Evolutionary conservation across 352 stramenopile species (phyloP).

Genomic region (Synura sp.): DNA sequence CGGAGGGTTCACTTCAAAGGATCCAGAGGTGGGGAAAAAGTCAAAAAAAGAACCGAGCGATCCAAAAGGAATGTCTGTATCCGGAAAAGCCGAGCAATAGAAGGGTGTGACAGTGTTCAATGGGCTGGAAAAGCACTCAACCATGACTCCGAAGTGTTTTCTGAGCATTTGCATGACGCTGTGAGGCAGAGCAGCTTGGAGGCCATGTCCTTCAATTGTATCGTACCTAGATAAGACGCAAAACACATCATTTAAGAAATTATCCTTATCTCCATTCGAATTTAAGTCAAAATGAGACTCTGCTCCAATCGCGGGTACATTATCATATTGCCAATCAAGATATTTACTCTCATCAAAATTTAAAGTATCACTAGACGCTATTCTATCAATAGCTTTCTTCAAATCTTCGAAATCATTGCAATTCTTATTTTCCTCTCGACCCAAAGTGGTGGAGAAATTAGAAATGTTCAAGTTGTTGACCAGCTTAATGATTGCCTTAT

Average conservation of each 20-base stretch:
- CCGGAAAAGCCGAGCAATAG: slow-evolving; percentile 80
- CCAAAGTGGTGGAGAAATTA: no score
- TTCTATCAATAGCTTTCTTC: no score
- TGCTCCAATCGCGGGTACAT: no score
- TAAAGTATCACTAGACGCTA: no score
- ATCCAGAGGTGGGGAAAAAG: slow-evolving; percentile 66
- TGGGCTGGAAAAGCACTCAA: slow-evolving; percentile 89
- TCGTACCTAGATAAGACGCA: slow-evolving; percentile 81
- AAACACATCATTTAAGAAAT: slow-evolving; percentile 70
- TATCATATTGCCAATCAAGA: no score
- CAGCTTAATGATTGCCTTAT: no score
- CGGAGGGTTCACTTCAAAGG: slow-evolving; percentile 88
- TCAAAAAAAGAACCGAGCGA: slow-evolving; percentile 87
- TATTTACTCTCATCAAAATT: no score
- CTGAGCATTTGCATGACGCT: slow-evolving; percentile 83
- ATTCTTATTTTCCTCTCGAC: no score
- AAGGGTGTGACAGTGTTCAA: slow-evolving; percentile 83
- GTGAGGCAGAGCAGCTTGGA: slow-evolving; percentile 78
- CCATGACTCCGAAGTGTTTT: slow-evolving; percentile 76
- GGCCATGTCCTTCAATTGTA: slow-evolving; percentile 80
- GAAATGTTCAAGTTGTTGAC: no score
- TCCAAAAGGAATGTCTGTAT: slow-evolving; percentile 78
- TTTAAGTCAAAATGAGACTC: no score
- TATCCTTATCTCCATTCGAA: neutral
- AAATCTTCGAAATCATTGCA: no score